Evolutionary conservation across 2,329 filamentous ascomycete genomes (phyloP).

Genomic region (Boeremia exigua): DNA sequence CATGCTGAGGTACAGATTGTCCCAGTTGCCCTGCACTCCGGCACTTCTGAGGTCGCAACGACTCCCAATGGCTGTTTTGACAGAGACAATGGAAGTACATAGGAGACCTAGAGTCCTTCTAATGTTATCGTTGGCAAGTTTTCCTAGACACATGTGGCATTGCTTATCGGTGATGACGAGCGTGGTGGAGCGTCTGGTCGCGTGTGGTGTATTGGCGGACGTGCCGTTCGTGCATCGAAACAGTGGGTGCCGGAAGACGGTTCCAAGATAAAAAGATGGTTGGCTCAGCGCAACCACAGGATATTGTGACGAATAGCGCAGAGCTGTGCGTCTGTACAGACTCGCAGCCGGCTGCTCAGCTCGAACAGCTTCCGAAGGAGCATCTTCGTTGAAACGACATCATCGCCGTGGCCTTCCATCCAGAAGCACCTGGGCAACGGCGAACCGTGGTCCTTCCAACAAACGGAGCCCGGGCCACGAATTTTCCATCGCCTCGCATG

Average conservation of each 20-base stretch:
- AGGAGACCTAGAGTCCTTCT: background rate
- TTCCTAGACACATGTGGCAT: background rate
- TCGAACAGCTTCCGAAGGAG: slow-evolving; percentile 7
- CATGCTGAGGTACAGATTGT: background rate
- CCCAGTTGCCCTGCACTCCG: background rate
- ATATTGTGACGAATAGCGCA: background rate
- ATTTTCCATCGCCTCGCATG: slow-evolving; percentile 15
- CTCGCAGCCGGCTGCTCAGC: background rate
- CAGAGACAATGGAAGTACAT: background rate
- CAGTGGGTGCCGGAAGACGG: slow-evolving; percentile 11
- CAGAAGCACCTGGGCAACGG: slow-evolving; percentile 19
- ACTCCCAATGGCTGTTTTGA: background rate
- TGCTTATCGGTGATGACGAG: slow-evolving; percentile 11
- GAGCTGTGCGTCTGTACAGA: background rate
- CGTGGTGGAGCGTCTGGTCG: slow-evolving; percentile 9
- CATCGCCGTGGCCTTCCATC: slow-evolving; percentile 12
- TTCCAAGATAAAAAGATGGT: slow-evolving; percentile 5
- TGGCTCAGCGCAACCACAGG: slow-evolving; percentile 1
- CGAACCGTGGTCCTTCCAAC: slow-evolving; percentile 20
- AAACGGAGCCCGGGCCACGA: slow-evolving; percentile 12
- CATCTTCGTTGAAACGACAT: slow-evolving; percentile 7
- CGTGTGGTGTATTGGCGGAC: slow-evolving; percentile 7
- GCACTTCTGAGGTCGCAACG: background rate
- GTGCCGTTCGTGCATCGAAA: slow-evolving; percentile 15
- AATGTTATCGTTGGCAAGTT: background rate